A percentile compares a stretch with the other conserved stretches of the same genome.
phyloP scores from a whole-genome alignment of 805 yeast species.

The Nakazawaea wyomingensis region DNA sequence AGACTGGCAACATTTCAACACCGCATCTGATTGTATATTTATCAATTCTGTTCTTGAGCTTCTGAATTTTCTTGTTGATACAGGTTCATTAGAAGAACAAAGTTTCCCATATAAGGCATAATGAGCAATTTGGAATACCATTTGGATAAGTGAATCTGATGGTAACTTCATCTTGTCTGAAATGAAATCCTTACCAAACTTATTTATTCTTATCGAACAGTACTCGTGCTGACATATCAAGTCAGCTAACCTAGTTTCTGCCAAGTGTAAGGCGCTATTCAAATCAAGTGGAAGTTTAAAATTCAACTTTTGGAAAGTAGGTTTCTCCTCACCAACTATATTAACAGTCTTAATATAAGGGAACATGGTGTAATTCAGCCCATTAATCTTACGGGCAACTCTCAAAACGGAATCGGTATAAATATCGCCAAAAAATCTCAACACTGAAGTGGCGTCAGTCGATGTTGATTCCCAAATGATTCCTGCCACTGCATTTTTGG shows the following conservation, averaged over 20 bases:
- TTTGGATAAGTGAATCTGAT: slow-evolving; percentile 47
- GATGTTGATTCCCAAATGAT: slow-evolving; percentile 54
- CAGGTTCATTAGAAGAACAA: slow-evolving; percentile 36
- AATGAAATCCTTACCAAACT: slow-evolving; percentile 29
- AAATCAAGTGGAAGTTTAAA: slow-evolving; percentile 43
- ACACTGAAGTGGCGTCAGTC: slow-evolving; percentile 54
- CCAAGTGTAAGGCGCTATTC: slow-evolving; percentile 42
- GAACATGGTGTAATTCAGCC: slow-evolving; percentile 50
- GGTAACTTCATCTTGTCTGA: slow-evolving; percentile 36
- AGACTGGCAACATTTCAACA: slow-evolving; percentile 49
- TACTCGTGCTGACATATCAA: slow-evolving; percentile 54
- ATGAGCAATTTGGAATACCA: slow-evolving; percentile 47
- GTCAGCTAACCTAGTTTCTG: slow-evolving; percentile 56
- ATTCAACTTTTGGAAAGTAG: slow-evolving; percentile 21
- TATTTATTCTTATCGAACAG: slow-evolving; percentile 28
- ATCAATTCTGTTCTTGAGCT: slow-evolving; percentile 69
- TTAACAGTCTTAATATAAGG: slow-evolving; percentile 32
- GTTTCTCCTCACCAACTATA: slow-evolving; percentile 32
- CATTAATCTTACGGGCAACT: slow-evolving; percentile 54
- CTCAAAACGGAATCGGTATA: slow-evolving; percentile 54
- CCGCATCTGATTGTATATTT: slow-evolving; percentile 53
- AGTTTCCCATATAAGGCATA: slow-evolving; percentile 51
- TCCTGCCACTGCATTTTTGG: slow-evolving; percentile 53
- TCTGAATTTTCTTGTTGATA: slow-evolving; percentile 62
- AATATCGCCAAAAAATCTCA: slow-evolving; percentile 51